These are phyloP conservation scores for Epichloe sp. DNA, from an alignment of 2,329 filamentous ascomycete species.

Conservation along the genomic window DNA sequence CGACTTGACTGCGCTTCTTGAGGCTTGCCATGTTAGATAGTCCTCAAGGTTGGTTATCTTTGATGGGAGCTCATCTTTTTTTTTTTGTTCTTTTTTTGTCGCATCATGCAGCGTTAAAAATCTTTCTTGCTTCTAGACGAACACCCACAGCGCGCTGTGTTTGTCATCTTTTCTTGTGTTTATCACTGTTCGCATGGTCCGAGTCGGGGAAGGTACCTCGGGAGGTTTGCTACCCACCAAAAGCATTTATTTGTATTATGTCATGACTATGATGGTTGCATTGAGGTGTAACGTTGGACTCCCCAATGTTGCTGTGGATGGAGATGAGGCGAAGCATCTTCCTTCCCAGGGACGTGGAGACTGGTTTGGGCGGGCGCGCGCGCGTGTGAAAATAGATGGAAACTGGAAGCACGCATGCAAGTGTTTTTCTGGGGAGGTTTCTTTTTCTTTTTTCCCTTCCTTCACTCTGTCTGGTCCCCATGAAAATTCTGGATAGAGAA, in stretches of 20 bases:
- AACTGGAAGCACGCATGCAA: background rate
- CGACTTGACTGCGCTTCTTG: background rate
- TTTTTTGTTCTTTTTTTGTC: too few species aligned
- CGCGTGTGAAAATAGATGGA: constrained; percentile 4
- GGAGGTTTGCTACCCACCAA: background rate
- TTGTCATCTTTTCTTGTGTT: background rate
- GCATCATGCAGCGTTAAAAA: too few species aligned
- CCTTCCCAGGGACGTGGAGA: too few species aligned
- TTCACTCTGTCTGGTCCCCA: background rate
- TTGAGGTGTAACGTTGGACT: constrained; percentile 1
- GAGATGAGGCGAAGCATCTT: too few species aligned
- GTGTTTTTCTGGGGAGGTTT: background rate
- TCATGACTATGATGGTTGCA: constrained; percentile 11
- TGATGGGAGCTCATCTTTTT: too few species aligned
- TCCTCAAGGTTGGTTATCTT: too few species aligned
- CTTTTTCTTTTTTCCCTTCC: too few species aligned
- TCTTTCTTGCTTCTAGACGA: too few species aligned
- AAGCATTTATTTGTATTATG: constrained; percentile 3
- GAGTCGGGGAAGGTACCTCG: background rate
- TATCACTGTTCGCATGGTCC: background rate
- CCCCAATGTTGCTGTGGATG: constrained; percentile 1
- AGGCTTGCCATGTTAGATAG: too few species aligned
- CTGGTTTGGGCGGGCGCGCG: background rate
- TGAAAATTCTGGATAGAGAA: constrained; percentile 4
- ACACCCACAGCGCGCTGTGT: background rate